These are phyloP conservation scores for Fusarium aywerte DNA, from an alignment of 2,329 filamentous ascomycete genomes.

Conservation along the genomic window DNA sequence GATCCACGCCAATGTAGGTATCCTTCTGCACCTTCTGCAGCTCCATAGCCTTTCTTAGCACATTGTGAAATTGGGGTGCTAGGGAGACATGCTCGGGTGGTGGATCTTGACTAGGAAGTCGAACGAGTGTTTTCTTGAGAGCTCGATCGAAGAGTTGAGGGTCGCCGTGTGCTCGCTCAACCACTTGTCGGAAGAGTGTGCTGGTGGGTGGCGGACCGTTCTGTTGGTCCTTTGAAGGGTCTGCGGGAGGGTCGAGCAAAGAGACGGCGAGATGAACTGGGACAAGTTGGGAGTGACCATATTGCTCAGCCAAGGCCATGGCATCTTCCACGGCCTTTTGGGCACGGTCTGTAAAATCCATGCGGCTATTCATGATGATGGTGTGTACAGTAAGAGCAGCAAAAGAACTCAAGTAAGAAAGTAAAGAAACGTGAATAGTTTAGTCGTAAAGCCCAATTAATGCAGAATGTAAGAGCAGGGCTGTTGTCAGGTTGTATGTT, in stretches of 20 bases:
- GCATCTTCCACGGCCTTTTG: constrained; percentile 91
- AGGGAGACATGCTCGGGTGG: constrained; percentile 89
- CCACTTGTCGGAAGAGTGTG: constrained; percentile 93
- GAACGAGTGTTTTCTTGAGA: constrained; percentile 90
- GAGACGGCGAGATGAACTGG: constrained; percentile 90
- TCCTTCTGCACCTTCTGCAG: constrained; percentile 98
- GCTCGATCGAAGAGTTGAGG: constrained; percentile 87
- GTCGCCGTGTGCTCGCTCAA: constrained; percentile 94
- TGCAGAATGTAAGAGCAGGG: constrained; percentile 21
- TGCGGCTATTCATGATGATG: constrained; percentile 74
- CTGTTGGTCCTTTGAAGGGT: constrained; percentile 84
- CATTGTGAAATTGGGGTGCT: constrained; percentile 81
- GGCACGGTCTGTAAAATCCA: constrained; percentile 94
- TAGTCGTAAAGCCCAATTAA: constrained; percentile 24
- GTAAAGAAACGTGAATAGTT: not conserved
- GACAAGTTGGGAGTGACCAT: constrained; percentile 89
- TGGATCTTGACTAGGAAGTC: constrained; percentile 92
- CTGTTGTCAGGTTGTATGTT: constrained; percentile 37
- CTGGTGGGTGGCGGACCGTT: constrained; percentile 73
- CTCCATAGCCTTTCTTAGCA: constrained; percentile 86
- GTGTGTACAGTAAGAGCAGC: not conserved
- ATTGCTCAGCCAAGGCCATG: constrained; percentile 87
- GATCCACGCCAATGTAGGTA: constrained; percentile 92
- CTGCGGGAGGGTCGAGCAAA: constrained; percentile 78
- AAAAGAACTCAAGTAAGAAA: not conserved